These are phyloP conservation scores for Musa itinerans DNA, from an alignment of 176 grass and related monocot genomes.

Conservation along the genomic window DNA sequence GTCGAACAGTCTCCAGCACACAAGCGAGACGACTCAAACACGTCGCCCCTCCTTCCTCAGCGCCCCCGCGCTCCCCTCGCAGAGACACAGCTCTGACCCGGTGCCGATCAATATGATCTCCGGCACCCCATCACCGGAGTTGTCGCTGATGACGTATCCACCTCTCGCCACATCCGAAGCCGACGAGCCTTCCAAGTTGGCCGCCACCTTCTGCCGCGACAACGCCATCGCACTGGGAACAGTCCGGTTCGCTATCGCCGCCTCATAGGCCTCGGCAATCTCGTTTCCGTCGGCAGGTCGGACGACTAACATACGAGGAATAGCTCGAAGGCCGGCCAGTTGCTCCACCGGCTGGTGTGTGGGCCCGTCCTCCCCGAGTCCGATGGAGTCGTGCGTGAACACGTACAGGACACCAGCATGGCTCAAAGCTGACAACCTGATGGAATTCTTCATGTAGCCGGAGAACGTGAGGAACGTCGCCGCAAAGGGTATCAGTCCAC, in stretches of 20 bases:
- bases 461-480: slow-evolving; percentile 9
- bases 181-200: slow-evolving; percentile 11
- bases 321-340: slow-evolving; percentile 3
- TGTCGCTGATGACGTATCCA: slow-evolving; percentile 4
- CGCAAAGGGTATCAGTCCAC: background rate
- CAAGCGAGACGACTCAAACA: slow-evolving; percentile 5
- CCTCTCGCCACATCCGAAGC: background rate
- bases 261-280: background rate
- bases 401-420: slow-evolving; percentile 10
- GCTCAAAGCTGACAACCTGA: slow-evolving; percentile 10
- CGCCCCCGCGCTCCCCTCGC: too few species aligned
- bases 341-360: slow-evolving; percentile 7
- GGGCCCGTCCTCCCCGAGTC: slow-evolving; percentile 4
- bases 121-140: background rate
- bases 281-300: slow-evolving; percentile 3
- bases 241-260: background rate
- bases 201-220: slow-evolving; percentile 10
- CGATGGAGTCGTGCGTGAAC: slow-evolving; percentile 12
- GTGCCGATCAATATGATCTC: too few species aligned
- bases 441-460: slow-evolving; percentile 14
- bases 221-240: background rate
- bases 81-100: too few species aligned
- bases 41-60: background rate
- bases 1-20: slow-evolving; percentile 13
- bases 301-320: slow-evolving; percentile 11